Evolutionary conservation across 192 early-diverging fungal genomes (phyloP).

Genomic region (Coemansia sp.): DNA sequence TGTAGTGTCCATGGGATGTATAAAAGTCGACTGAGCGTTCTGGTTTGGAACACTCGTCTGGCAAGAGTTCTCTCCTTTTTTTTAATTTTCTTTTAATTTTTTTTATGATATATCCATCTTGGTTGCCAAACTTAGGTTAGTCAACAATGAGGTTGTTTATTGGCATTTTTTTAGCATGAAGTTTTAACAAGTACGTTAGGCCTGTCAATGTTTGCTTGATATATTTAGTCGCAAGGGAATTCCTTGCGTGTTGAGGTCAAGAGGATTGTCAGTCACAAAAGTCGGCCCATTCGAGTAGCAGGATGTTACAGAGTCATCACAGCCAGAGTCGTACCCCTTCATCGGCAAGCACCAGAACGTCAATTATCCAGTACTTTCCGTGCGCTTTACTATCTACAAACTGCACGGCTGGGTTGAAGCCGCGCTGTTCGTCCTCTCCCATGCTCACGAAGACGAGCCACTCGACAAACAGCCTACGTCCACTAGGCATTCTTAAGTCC

Average conservation of each 20-base stretch:
- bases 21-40: no score
- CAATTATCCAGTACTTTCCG: constrained; percentile 8
- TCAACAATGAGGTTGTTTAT: no score
- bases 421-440: constrained; percentile 13
- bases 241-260: constrained; percentile 17
- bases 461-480: constrained; percentile 6
- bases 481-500: not conserved
- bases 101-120: no score
- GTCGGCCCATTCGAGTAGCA: constrained; percentile 2
- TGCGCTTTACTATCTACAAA: not conserved
- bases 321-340: not conserved
- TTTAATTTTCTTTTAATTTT: no score
- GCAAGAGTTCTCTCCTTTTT: no score
- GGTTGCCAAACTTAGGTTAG: no score
- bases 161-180: no score
- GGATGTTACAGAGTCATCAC: no score
- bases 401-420: constrained; percentile 15
- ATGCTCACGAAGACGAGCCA: constrained; percentile 18
- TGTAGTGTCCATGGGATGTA: no score
- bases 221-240: not conserved
- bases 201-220: not conserved
- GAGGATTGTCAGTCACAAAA: not conserved
- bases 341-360: not conserved
- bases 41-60: no score
- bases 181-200: constrained; percentile 9